Evolutionary conservation across 2,329 filamentous ascomycete genomes (phyloP).

Genomic region (Lasiodiplodia theobromae): DNA sequence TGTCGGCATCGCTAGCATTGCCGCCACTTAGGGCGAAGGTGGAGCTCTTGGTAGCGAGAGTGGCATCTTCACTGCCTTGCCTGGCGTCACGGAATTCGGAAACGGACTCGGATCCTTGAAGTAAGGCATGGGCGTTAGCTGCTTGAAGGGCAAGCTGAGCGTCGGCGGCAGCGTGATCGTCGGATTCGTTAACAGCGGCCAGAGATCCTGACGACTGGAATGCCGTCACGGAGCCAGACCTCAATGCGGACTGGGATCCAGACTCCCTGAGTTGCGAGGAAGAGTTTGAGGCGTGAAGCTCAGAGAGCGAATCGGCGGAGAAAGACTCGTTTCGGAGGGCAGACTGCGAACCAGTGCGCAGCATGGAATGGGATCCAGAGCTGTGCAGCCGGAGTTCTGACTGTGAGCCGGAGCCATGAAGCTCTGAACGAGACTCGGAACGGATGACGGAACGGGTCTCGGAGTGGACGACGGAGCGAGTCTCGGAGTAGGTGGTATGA

Average conservation of each 20-base stretch:
- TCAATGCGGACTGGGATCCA: constrained; percentile 11
- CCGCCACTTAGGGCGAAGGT: neutral
- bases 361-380: constrained; percentile 1
- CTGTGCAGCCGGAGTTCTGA: constrained; percentile 8
- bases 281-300: neutral
- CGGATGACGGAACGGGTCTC: constrained; percentile 9
- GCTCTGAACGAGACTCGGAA: constrained; percentile 19
- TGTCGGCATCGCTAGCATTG: constrained; percentile 3
- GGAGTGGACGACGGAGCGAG: constrained; percentile 17
- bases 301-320: constrained; percentile 16
- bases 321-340: constrained; percentile 10
- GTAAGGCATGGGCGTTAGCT: neutral
- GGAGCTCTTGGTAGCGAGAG: constrained; percentile 4
- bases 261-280: constrained; percentile 8
- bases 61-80: constrained; percentile 6
- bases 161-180: neutral
- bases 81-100: constrained; percentile 5
- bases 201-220: constrained; percentile 17
- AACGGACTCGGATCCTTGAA: neutral
- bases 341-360: constrained; percentile 12
- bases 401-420: constrained; percentile 9
- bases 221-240: constrained; percentile 8
- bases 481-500: constrained; percentile 6
- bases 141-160: neutral
- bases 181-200: constrained; percentile 12